These are phyloP conservation scores for Hypoxylon rubiginosum DNA, from an alignment of 2,329 filamentous ascomycete species.

Conservation along the genomic window DNA sequence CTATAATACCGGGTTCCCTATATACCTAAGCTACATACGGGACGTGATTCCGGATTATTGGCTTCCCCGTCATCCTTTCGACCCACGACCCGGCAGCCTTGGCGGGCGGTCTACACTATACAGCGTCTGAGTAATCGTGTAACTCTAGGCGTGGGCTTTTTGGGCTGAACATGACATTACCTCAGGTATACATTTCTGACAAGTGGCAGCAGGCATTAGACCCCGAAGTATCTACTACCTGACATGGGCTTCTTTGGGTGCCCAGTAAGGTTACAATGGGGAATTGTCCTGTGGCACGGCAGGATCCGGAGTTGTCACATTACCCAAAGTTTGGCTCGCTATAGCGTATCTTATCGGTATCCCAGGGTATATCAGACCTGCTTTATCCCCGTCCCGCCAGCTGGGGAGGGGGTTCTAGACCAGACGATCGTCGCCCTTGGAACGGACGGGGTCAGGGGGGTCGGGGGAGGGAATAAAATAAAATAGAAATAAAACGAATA, in stretches of 20 bases:
- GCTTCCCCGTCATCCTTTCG: constrained; percentile 1
- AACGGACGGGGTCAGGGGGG: not conserved
- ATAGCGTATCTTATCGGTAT: constrained; percentile 18
- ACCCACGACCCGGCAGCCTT: constrained; percentile 7
- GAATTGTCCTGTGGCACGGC: constrained; percentile 1
- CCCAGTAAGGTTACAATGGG: constrained; percentile 7
- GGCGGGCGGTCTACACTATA: constrained; percentile 3
- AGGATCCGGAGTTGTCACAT: constrained; percentile 11
- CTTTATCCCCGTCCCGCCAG: not conserved
- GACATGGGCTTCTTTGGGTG: constrained; percentile 1
- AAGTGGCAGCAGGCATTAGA: not conserved
- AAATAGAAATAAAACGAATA: too few relatives aligned
- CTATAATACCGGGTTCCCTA: not conserved
- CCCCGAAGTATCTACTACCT: not conserved
- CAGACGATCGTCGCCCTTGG: constrained; percentile 19
- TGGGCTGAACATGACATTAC: not conserved
- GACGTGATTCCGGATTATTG: constrained; percentile 23
- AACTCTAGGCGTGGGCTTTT: constrained; percentile 5
- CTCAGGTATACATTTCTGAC: constrained; percentile 1
- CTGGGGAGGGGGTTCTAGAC: constrained; percentile 21
- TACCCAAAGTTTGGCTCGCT: constrained; percentile 10
- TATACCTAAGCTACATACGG: constrained; percentile 33
- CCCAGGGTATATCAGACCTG: constrained; percentile 11
- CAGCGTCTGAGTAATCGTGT: constrained; percentile 26
- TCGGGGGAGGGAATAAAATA: constrained; percentile 3